Conservation (phyloP, 345 rosid genomes). For the Conringia planisiliqua region DNA sequence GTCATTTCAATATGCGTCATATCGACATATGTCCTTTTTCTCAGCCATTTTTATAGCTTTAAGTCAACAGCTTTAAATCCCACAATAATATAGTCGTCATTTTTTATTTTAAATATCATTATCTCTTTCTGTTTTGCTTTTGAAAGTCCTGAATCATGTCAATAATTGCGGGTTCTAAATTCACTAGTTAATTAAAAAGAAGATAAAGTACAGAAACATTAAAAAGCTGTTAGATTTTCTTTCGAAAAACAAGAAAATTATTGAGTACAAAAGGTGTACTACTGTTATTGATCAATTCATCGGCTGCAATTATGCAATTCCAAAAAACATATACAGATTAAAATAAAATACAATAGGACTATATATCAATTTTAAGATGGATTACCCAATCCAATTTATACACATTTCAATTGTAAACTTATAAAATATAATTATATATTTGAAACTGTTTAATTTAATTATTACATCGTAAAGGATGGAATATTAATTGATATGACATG, state of each 20-base stretch:
- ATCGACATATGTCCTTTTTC: conserved; percentile 19
- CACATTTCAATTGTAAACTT: too few relatives aligned
- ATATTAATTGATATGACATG: too few relatives aligned
- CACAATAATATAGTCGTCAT: conserved; percentile 22
- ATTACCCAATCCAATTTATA: too few relatives aligned
- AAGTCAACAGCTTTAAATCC: conserved; percentile 34
- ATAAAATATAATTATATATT: too few relatives aligned
- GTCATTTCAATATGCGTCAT: conserved; percentile 26
- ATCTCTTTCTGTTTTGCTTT: neutral
- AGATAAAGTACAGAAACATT: neutral
- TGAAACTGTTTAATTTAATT: too few relatives aligned
- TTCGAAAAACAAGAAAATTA: conserved; percentile 1
- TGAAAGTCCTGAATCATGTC: conserved; percentile 8
- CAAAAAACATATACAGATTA: neutral
- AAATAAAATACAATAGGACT: too few relatives aligned
- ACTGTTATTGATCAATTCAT: neutral
- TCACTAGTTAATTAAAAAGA: neutral
- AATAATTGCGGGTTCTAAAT: conserved; percentile 16
- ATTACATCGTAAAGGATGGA: too few relatives aligned
- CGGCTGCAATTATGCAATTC: neutral
- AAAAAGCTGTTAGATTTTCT: neutral
- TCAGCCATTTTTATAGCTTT: conserved; percentile 31
- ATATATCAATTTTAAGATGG: neutral
- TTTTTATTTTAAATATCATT: neutral
- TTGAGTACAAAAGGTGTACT: neutral